phyloP scores from a whole-genome alignment of 495 filamentous ascomycete species.

The Patellaria atrata region DNA sequence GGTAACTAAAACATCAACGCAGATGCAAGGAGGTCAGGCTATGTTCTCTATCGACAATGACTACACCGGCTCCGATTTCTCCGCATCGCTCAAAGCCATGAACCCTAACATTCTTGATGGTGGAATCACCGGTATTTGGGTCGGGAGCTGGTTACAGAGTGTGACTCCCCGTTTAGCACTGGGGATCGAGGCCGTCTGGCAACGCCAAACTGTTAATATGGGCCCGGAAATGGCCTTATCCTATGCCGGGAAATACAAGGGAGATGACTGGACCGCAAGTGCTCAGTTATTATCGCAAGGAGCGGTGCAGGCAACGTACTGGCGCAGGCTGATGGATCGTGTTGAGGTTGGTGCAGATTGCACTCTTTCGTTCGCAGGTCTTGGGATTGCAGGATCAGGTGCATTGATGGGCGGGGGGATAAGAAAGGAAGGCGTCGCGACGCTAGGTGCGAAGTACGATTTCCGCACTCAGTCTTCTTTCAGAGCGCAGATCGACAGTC shows the following conservation, averaged over 20 bases:
- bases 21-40: conserved; percentile 57
- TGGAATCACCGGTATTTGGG: conserved; percentile 82
- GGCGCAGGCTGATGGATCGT: conserved; percentile 83
- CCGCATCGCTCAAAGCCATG: conserved; percentile 73
- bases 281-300: conserved; percentile 75
- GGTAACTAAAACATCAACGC: conserved; percentile 70
- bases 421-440: conserved; percentile 73
- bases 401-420: conserved; percentile 35
- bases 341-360: conserved; percentile 93
- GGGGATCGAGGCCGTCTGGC: conserved; percentile 88
- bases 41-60: conserved; percentile 87
- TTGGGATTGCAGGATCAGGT: conserved; percentile 34
- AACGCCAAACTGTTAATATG: conserved; percentile 59
- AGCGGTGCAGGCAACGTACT: conserved; percentile 82
- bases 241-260: conserved; percentile 81
- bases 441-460: conserved; percentile 93
- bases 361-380: conserved; percentile 70
- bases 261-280: conserved; percentile 78
- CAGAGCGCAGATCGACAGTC: conserved; percentile 87
- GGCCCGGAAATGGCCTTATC: conserved; percentile 74
- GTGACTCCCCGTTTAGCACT: conserved; percentile 77
- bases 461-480: conserved; percentile 91
- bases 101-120: conserved; percentile 91
- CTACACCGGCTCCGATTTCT: conserved; percentile 86
- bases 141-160: conserved; percentile 89